Percentiles rank a stretch among this genome's conserved stretches.
phyloP scores from a whole-genome alignment of 208 protist species.

The Balamuthia mandrillaris region DNA sequence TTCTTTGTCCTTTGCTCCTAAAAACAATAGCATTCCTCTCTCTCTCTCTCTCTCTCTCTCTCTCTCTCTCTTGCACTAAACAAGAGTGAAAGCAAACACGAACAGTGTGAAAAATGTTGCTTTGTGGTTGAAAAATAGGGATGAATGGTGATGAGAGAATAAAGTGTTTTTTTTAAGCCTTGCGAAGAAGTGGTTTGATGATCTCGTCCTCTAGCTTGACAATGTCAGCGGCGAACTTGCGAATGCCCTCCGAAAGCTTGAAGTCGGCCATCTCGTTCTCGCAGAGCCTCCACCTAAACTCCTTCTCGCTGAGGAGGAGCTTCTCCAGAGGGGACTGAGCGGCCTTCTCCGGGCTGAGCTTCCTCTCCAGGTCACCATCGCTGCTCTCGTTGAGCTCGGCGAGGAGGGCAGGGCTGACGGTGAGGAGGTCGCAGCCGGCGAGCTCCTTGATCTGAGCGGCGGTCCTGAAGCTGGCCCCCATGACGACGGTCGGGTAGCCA shows the following conservation, averaged over 20 bases:
- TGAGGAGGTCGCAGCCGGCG: constrained; percentile 93
- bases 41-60: no score
- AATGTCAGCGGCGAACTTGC: constrained; percentile 89
- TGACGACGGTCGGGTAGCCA: constrained; percentile 93
- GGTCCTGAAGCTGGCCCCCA: constrained; percentile 96
- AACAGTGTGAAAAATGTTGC: no score
- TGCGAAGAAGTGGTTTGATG: no score
- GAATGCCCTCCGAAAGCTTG: constrained; percentile 94
- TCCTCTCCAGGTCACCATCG: constrained; percentile 23
- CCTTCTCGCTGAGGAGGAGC: constrained; percentile 58
- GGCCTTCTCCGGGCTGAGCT: constrained; percentile 21
- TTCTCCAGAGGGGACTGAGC: constrained; percentile 35
- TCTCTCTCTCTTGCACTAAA: no score
- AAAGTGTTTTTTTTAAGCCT: no score
- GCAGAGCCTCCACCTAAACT: constrained; percentile 73
- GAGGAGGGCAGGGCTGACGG: constrained; percentile 92
- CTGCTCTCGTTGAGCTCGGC: constrained; percentile 80
- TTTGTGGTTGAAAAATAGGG: no score
- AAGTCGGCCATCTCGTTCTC: constrained; percentile 94
- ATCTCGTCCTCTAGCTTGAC: constrained; percentile 76
- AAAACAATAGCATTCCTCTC: no score
- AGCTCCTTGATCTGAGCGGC: constrained; percentile 86
- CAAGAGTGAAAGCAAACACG: no score
- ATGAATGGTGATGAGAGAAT: no score
- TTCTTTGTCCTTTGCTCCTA: no score